phyloP scores from a whole-genome alignment of 371 early-diverging fungal genomes.

The Mortierella polycephala region DNA sequence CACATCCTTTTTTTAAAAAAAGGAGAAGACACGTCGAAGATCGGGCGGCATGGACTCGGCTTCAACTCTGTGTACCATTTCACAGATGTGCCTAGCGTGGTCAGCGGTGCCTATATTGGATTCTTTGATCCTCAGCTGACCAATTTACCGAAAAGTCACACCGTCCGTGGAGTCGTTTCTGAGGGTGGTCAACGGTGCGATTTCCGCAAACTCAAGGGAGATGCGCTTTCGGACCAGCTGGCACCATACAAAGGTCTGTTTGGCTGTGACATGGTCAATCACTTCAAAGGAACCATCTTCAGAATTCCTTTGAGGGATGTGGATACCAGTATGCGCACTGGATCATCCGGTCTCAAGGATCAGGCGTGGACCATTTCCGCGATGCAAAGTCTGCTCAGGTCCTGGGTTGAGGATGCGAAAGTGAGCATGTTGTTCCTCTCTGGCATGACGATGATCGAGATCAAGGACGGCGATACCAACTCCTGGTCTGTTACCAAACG shows the following conservation, averaged over 20 bases:
- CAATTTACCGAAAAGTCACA: conserved; percentile 20
- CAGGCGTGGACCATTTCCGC: conserved; percentile 6
- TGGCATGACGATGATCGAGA: conserved; percentile 22
- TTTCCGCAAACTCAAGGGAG: conserved; percentile 8
- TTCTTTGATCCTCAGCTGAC: conserved; percentile 53
- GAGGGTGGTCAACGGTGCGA: conserved; percentile 27
- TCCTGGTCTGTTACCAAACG: background rate
- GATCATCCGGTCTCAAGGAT: background rate
- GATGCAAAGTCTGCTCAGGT: conserved; percentile 21
- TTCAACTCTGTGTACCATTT: conserved; percentile 56
- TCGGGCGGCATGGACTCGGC: conserved; percentile 54
- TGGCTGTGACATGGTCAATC: conserved; percentile 29
- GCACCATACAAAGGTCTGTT: conserved; percentile 36
- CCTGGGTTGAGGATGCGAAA: conserved; percentile 19
- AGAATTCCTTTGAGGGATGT: conserved; percentile 43
- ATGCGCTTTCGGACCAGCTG: conserved; percentile 22
- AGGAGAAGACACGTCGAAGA: conserved; percentile 30
- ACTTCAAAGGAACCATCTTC: conserved; percentile 54
- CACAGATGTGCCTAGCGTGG: conserved; percentile 55
- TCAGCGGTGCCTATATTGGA: conserved; percentile 43
- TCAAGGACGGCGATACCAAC: conserved; percentile 3
- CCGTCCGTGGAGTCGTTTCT: background rate
- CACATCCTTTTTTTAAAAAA: conserved; percentile 5
- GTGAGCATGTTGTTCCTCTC: conserved; percentile 49
- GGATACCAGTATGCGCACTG: background rate